phyloP scores from a whole-genome alignment of 352 stramenopile genomes.

The Pythium apleroticum region DNA sequence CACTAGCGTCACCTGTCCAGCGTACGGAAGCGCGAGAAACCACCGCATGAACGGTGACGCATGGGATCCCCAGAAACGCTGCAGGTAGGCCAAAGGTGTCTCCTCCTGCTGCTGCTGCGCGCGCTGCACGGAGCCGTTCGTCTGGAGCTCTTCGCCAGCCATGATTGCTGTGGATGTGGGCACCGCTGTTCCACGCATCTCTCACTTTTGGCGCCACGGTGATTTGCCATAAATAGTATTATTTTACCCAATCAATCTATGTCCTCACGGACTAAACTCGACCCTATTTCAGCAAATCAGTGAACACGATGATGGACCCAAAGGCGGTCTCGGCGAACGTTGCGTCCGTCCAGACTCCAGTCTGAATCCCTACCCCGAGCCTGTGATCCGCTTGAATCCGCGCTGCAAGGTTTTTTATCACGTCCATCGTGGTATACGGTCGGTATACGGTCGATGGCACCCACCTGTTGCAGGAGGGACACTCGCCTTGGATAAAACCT shows the following conservation, averaged over 20 bases:
- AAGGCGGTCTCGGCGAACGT: slow-evolving; percentile 11
- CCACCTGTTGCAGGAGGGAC: neutral
- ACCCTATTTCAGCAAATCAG: neutral
- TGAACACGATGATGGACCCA: neutral
- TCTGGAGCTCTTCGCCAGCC: slow-evolving; percentile 21
- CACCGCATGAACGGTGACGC: slow-evolving; percentile 82
- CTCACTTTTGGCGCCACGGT: neutral
- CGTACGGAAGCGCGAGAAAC: slow-evolving; percentile 77
- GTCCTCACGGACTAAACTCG: neutral
- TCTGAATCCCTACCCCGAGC: neutral
- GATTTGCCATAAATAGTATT: neutral
- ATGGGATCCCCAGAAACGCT: slow-evolving; percentile 74
- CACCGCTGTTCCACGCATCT: slow-evolving; percentile 1
- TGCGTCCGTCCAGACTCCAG: neutral
- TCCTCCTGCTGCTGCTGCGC: slow-evolving; percentile 26
- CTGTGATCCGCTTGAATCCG: neutral
- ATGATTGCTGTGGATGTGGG: slow-evolving; percentile 9
- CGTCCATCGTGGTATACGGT: slow-evolving; percentile 3
- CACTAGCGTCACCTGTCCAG: slow-evolving; percentile 70
- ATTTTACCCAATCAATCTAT: neutral
- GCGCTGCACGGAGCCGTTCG: neutral
- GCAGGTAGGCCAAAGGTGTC: slow-evolving; percentile 52
- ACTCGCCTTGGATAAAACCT: slow-evolving; percentile 3
- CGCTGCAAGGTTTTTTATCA: neutral
- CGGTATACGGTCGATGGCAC: neutral